Percentiles rank a stretch among this genome's conserved stretches.
These are phyloP conservation scores for Tricholoma hemisulphureum DNA, from an alignment of 768 basidiomycete species.

Conservation along the genomic window DNA sequence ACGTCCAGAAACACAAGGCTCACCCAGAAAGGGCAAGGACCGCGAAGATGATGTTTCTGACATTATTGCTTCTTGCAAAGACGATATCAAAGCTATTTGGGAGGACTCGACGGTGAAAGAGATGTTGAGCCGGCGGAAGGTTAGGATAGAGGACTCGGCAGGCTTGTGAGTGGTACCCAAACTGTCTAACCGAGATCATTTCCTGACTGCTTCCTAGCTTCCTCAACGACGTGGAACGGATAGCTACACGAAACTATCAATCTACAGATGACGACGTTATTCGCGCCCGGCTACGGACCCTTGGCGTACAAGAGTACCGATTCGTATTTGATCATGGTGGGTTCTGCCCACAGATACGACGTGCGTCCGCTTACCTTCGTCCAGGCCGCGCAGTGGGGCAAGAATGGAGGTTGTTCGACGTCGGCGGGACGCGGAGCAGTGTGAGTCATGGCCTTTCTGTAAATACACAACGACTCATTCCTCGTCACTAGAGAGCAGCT, in stretches of 20 bases:
- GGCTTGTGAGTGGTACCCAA: slow-evolving; percentile 59
- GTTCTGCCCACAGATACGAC: slow-evolving; percentile 15
- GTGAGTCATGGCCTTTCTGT: slow-evolving; percentile 38
- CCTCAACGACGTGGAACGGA: slow-evolving; percentile 64
- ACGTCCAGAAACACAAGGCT: slow-evolving; percentile 17
- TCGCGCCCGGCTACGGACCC: slow-evolving; percentile 72
- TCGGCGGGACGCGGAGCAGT: slow-evolving; percentile 70
- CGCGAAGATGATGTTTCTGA: slow-evolving; percentile 56
- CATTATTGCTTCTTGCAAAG: slow-evolving; percentile 56
- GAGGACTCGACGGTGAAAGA: slow-evolving; percentile 62
- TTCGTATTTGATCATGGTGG: slow-evolving; percentile 65
- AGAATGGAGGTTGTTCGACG: slow-evolving; percentile 82
- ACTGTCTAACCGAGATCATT: slow-evolving; percentile 1
- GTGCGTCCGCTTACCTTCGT: background rate
- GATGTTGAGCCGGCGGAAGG: slow-evolving; percentile 52
- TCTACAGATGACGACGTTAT: slow-evolving; percentile 77
- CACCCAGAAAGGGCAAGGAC: slow-evolving; percentile 33
- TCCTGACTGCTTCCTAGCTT: slow-evolving; percentile 45
- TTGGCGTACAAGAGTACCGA: slow-evolving; percentile 75
- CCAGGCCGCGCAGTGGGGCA: slow-evolving; percentile 57
- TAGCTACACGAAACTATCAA: slow-evolving; percentile 60
- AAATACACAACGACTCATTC: slow-evolving; percentile 3
- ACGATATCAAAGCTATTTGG: slow-evolving; percentile 71
- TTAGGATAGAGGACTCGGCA: slow-evolving; percentile 64
- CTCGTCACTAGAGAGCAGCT: slow-evolving; percentile 50